Base-by-base conservation (phyloP, 2,329 filamentous ascomycete species). In the Colletotrichum tropicale region DNA sequence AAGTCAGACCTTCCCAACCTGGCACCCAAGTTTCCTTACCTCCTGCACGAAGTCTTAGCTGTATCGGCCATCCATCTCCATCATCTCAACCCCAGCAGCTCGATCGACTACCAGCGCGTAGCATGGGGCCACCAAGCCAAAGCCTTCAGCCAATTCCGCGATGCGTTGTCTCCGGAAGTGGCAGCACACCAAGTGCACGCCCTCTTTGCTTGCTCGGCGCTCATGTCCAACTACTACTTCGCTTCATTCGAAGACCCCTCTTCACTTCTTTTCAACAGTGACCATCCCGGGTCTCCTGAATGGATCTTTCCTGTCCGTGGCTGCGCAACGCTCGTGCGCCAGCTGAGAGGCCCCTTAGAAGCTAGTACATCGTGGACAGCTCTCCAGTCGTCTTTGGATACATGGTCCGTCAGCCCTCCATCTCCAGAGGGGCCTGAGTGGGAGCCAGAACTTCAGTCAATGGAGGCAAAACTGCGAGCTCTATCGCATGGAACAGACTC, bases 181-280 rank as follows among this genome's bases (percentile, higher is more conserved):
- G 58, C 58, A 0, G 18, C 10, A 2, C 24, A 32, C 26, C 58
- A 61, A 32, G 58, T 30, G 6, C 58, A 61, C 18, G 58, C 58
- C 18, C 28, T 61, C 16, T 61, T 61, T 28, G 58, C 58, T n/a
- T 61, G 58, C 18, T 61, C 58, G 10, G 58, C 58, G 12, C 58
- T 61, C 58, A 61, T 61, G 58, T 61, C 58, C 18, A 61, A 61
- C 28, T 61, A 61, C 28, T 61, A 61, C 28, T 61, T 61, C 58
- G 58, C 58, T 1, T 26, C 58, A 15, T 61, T 21, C 18, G 58
- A 61, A n/a, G 28, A 61, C 28, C 58, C 58, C 5, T 16, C 58
- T 32, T 61, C 58, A 30, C 58, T 61, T 18, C 2, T 61, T 3
- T 61, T 61, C 18, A 61, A 34, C 6, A 30, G 28, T 2, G 58